phyloP scores from a whole-genome alignment of 2,329 filamentous ascomycete species.

The Verticillium klebahnii region DNA sequence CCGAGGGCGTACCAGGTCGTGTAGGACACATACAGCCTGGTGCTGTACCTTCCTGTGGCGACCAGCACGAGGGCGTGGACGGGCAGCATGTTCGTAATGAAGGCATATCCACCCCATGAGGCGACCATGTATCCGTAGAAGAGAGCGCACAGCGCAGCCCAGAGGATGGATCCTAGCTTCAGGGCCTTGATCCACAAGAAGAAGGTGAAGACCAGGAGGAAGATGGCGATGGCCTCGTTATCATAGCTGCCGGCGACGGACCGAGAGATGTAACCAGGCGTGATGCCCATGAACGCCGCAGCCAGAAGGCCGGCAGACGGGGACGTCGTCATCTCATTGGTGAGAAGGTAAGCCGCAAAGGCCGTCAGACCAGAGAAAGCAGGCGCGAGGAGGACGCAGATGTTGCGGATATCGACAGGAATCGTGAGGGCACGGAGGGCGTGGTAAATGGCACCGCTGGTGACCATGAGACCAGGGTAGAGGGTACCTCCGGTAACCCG shows the following conservation, averaged over 20 bases:
- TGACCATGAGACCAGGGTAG: constrained; percentile 98
- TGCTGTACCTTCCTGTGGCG: constrained; percentile 95
- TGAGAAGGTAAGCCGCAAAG: constrained; percentile 88
- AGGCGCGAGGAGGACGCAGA: constrained; percentile 93
- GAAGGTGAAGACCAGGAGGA: constrained; percentile 97
- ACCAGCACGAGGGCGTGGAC: constrained; percentile 92
- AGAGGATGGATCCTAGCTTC: constrained; percentile 93
- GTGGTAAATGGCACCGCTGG: constrained; percentile 95
- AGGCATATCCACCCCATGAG: constrained; percentile 98
- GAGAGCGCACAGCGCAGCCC: constrained; percentile 88
- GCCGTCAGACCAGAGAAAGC: constrained; percentile 93
- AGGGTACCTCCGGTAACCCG: constrained; percentile 98
- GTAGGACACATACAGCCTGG: constrained; percentile 91
- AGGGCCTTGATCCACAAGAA: constrained; percentile 98
- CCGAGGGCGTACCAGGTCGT: constrained; percentile 97
- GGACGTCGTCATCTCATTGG: constrained; percentile 94
- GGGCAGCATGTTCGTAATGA: constrained; percentile 96
- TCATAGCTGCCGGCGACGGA: constrained; percentile 98
- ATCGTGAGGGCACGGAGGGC: constrained; percentile 81
- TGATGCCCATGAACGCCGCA: constrained; percentile 94
- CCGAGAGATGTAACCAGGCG: constrained; percentile 94
- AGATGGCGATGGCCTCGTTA: constrained; percentile 99
- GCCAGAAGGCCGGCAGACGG: constrained; percentile 92
- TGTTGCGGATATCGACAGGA: constrained; percentile 97
- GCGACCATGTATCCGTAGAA: constrained; percentile 99